These are phyloP conservation scores for Tilletia walkeri DNA, from an alignment of 1,284 basidiomycete genomes.

Conservation along the genomic window DNA sequence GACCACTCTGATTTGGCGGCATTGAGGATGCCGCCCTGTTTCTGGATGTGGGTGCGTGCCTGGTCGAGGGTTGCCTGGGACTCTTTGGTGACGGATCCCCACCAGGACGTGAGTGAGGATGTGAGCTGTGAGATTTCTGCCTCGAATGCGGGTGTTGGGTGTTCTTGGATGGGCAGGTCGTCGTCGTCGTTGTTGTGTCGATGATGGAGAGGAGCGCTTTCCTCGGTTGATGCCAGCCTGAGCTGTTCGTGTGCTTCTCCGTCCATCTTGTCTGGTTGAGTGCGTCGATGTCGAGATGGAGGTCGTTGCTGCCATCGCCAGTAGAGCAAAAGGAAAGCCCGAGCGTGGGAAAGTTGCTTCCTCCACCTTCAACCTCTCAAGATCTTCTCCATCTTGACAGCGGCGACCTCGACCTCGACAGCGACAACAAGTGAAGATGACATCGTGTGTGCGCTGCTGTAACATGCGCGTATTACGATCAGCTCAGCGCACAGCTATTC, in stretches of 20 bases:
- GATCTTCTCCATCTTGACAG: not conserved
- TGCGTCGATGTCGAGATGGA: not conserved
- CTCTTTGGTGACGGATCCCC: constrained; percentile 43
- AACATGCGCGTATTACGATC: too few relatives aligned
- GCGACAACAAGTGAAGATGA: not conserved
- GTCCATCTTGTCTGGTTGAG: not conserved
- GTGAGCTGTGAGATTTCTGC: constrained; percentile 46
- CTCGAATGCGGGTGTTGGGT: constrained; percentile 33
- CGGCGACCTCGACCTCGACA: not conserved
- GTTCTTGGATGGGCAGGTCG: constrained; percentile 24
- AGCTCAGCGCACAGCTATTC: too few relatives aligned
- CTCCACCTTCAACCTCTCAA: not conserved
- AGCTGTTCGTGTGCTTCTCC: not conserved
- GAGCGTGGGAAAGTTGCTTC: not conserved
- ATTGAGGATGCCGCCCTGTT: constrained; percentile 42
- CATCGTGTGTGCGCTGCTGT: not conserved
- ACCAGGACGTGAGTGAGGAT: constrained; percentile 48
- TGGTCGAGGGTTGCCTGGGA: constrained; percentile 37
- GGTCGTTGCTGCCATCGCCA: too few relatives aligned
- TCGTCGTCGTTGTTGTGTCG: constrained; percentile 23
- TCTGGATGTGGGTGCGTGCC: constrained; percentile 40
- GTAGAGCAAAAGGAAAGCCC: not conserved
- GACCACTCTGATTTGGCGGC: constrained; percentile 38
- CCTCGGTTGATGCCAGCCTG: not conserved
- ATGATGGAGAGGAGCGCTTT: not conserved